phyloP scores from a whole-genome alignment of 331 rosid genomes.

The Malus hybrid region DNA sequence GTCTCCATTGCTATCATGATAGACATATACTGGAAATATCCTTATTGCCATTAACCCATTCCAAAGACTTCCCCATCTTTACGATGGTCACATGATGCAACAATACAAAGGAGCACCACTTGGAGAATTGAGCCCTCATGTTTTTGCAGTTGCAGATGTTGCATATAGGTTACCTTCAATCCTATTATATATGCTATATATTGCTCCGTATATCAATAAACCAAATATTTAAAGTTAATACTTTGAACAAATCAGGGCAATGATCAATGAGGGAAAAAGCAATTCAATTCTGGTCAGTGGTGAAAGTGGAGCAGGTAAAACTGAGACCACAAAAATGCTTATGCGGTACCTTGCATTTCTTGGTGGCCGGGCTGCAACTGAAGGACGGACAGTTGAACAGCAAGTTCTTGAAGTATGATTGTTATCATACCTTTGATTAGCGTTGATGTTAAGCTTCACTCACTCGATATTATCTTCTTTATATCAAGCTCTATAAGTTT shows the following conservation, averaged over 20 bases:
- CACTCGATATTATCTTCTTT: not conserved
- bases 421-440: conserved; percentile 9
- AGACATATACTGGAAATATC: conserved; percentile 98
- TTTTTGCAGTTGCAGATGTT: conserved; percentile 98
- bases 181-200: conserved; percentile 8
- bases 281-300: conserved; percentile 98
- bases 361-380: conserved; percentile 93
- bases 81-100: conserved; percentile 92
- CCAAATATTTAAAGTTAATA: conserved; percentile 7
- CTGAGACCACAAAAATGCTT: conserved; percentile 98
- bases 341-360: conserved; percentile 95
- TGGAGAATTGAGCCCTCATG: conserved; percentile 96
- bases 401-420: conserved; percentile 96
- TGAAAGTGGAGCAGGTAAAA: conserved; percentile 99
- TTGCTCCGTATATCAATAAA: conserved; percentile 11
- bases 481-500: not conserved
- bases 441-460: conserved; percentile 1
- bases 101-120: conserved; percentile 99
- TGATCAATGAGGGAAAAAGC: conserved; percentile 83
- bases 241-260: conserved; percentile 60
- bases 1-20: conserved; percentile 21
- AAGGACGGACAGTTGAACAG: conserved; percentile 96
- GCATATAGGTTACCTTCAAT: conserved; percentile 65
- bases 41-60: conserved; percentile 97
- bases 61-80: conserved; percentile 91